Percentiles rank a stretch among this genome's conserved stretches.
Evolutionary conservation across 345 rosid genomes (phyloP).

Genomic region (Hibiscus syriacus): DNA sequence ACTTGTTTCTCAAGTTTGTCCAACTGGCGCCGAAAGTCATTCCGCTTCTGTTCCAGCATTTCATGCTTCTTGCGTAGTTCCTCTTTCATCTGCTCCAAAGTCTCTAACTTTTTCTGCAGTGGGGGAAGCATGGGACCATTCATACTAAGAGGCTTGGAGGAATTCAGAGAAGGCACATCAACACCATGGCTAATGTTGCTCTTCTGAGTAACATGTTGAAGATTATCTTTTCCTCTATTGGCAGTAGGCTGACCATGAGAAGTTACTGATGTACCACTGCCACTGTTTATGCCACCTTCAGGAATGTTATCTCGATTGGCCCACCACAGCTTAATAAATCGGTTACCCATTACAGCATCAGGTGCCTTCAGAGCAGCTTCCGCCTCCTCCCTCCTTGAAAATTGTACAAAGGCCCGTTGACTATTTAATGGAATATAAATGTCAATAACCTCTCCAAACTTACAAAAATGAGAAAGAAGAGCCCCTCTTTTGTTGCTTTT

Average conservation of each 20-base stretch:
- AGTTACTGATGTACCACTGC: slow-evolving; percentile 31
- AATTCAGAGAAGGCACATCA: too few relatives aligned
- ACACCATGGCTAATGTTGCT: too few relatives aligned
- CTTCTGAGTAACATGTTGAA: slow-evolving; percentile 30
- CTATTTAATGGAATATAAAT: slow-evolving; percentile 69
- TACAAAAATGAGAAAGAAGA: slow-evolving; percentile 83
- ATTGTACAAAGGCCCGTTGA: slow-evolving; percentile 91
- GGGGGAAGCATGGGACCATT: slow-evolving; percentile 53
- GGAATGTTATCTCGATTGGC: slow-evolving; percentile 86
- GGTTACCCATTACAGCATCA: slow-evolving; percentile 99
- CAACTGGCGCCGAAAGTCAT: slow-evolving; percentile 62
- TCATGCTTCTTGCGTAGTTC: slow-evolving; percentile 85
- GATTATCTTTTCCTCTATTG: slow-evolving; percentile 46
- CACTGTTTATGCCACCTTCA: slow-evolving; percentile 46
- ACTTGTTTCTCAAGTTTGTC: slow-evolving; percentile 70
- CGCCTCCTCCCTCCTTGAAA: slow-evolving; percentile 90
- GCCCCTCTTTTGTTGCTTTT: slow-evolving; percentile 72
- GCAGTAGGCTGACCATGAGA: slow-evolving; percentile 35
- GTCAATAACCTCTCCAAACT: slow-evolving; percentile 86
- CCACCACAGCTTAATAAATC: slow-evolving; percentile 96
- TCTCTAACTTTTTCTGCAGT: slow-evolving; percentile 60
- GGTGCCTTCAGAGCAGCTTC: slow-evolving; percentile 94
- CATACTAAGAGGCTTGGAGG: slow-evolving; percentile 27
- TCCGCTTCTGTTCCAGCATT: slow-evolving; percentile 80
- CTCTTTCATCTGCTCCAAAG: slow-evolving; percentile 77